Conservation (phyloP, 129 eudicot genomes). For the Lonicera japonica region DNA sequence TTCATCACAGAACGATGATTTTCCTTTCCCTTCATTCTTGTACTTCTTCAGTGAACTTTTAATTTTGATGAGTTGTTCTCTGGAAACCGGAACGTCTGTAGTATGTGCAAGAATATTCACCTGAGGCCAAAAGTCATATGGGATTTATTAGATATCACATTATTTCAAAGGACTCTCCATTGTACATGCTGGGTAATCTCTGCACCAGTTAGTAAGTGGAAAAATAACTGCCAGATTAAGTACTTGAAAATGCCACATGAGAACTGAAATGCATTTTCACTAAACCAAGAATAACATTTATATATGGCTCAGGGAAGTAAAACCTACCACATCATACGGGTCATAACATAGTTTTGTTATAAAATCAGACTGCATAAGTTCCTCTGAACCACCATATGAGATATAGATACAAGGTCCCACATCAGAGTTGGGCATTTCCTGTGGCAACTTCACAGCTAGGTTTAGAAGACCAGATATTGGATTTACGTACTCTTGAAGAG, state of each 20-base stretch:
- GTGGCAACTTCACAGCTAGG: constrained; percentile 52
- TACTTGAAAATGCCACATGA: no score
- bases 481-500: constrained; percentile 62
- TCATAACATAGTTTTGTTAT: constrained; percentile 58
- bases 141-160: background rate
- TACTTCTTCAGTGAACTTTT: constrained; percentile 45
- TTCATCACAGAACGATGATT: constrained; percentile 56
- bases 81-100: constrained; percentile 50
- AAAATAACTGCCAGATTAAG: no score
- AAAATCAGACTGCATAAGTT: constrained; percentile 58
- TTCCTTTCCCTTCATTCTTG: constrained; percentile 30
- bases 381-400: constrained; percentile 80
- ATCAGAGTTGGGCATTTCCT: constrained; percentile 43
- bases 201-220: background rate
- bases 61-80: constrained; percentile 46
- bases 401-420: constrained; percentile 76
- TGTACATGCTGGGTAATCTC: background rate
- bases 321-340: constrained; percentile 72
- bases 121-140: constrained; percentile 30
- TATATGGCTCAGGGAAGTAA: no score
- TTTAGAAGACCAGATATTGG: constrained; percentile 66
- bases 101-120: constrained; percentile 84
- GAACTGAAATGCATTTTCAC: no score
- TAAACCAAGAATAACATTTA: background rate
- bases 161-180: background rate